These are phyloP conservation scores for Hyaloraphidium curvatum DNA, from an alignment of 192 early-diverging fungal species.

Conservation along the genomic window DNA sequence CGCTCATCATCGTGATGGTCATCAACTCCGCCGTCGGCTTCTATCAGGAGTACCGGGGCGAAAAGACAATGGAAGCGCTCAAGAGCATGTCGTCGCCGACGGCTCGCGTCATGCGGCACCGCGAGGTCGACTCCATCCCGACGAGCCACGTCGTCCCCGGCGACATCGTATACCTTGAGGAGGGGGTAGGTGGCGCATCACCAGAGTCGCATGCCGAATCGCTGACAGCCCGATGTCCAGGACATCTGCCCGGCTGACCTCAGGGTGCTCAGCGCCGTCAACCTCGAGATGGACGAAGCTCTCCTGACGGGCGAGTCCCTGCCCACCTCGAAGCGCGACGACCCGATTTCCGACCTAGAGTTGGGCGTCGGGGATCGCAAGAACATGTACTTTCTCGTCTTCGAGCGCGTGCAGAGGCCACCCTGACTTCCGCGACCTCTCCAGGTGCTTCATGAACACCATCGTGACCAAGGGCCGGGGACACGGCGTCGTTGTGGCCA, in stretches of 20 bases:
- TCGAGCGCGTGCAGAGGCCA: too few relatives aligned
- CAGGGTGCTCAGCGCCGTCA: constrained; percentile 2
- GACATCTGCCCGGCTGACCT: constrained; percentile 7
- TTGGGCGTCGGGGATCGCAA: too few relatives aligned
- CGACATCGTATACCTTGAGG: background rate
- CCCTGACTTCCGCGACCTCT: too few relatives aligned
- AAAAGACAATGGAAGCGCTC: constrained; percentile 8
- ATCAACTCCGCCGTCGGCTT: constrained; percentile 6
- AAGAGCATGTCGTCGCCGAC: constrained; percentile 7
- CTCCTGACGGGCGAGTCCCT: constrained; percentile 4
- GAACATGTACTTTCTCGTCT: too few relatives aligned
- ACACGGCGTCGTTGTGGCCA: constrained; percentile 52
- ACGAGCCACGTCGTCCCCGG: background rate
- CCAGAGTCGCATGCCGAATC: background rate
- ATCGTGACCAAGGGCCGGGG: constrained; percentile 50
- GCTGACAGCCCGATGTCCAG: background rate
- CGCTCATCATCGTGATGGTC: constrained; percentile 2
- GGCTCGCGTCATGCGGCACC: constrained; percentile 2
- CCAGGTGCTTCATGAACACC: constrained; percentile 54
- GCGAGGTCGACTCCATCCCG: constrained; percentile 1
- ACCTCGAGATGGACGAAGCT: constrained; percentile 9
- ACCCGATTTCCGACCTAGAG: background rate
- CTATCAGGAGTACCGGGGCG: constrained; percentile 4
- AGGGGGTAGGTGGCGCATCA: background rate
- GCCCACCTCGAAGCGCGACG: background rate